These are phyloP conservation scores for Agapanthus africanus DNA, from an alignment of 106 monocot species.

Conservation along the genomic window DNA sequence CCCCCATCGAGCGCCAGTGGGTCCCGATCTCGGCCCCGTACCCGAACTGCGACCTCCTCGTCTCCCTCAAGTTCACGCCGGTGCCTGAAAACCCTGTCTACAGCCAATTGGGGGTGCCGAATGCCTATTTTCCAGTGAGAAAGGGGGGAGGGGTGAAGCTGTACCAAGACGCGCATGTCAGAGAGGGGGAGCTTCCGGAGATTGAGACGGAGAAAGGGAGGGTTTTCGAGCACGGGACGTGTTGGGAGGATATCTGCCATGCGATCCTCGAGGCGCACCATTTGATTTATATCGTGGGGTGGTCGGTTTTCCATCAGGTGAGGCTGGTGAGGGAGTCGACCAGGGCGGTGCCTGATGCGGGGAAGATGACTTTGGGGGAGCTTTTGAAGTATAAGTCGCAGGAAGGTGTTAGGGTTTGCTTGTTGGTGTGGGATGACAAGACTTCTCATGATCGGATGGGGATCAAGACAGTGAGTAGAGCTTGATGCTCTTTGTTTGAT, in stretches of 20 bases:
- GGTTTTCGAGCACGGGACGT: constrained; percentile 34
- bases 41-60: constrained; percentile 31
- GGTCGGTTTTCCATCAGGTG: constrained; percentile 59
- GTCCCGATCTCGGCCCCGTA: constrained; percentile 40
- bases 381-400: constrained; percentile 76
- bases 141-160: constrained; percentile 50
- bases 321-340: constrained; percentile 53
- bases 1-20: constrained; percentile 30
- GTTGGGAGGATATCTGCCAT: constrained; percentile 83
- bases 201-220: constrained; percentile 37
- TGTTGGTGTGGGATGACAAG: constrained; percentile 77
- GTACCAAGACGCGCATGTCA: constrained; percentile 67
- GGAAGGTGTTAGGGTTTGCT: constrained; percentile 65
- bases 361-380: constrained; percentile 42
- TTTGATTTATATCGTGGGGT: constrained; percentile 64
- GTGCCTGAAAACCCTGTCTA: constrained; percentile 16
- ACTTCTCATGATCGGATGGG: constrained; percentile 48
- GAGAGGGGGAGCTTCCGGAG: constrained; percentile 48
- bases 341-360: constrained; percentile 17
- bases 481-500: background rate
- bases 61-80: constrained; percentile 34
- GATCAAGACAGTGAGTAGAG: constrained; percentile 43
- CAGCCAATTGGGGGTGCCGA: constrained; percentile 25
- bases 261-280: constrained; percentile 76
- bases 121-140: constrained; percentile 44